Conservation (phyloP, 208 protist genomes). For the Wallacemonas sp. region DNA sequence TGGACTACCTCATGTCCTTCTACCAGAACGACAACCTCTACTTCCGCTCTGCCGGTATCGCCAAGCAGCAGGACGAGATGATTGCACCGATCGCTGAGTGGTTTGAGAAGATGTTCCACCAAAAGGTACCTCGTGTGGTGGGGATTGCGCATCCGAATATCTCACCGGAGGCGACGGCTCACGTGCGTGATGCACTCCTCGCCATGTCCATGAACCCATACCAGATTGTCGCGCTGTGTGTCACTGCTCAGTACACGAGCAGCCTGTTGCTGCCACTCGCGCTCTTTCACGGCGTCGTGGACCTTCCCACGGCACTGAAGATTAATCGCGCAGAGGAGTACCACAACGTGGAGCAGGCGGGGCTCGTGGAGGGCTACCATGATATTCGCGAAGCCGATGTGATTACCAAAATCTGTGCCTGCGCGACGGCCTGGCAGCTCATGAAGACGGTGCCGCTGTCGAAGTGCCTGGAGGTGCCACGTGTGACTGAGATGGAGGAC, state of each 20-base stretch:
- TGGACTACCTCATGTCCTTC: slow-evolving; percentile 92
- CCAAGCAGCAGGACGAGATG: slow-evolving; percentile 67
- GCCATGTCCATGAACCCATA: slow-evolving; percentile 89
- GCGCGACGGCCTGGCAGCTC: slow-evolving; percentile 70
- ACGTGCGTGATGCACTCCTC: slow-evolving; percentile 71
- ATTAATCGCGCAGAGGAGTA: slow-evolving; percentile 88
- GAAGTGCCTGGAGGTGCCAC: slow-evolving; percentile 76
- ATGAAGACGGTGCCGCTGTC: slow-evolving; percentile 75
- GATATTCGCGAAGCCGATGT: slow-evolving; percentile 90
- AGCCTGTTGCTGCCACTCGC: slow-evolving; percentile 89
- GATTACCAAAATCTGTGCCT: slow-evolving; percentile 87
- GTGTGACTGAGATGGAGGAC: slow-evolving; percentile 31
- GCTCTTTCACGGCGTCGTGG: slow-evolving; percentile 70
- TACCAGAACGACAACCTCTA: slow-evolving; percentile 92
- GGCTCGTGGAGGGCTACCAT: slow-evolving; percentile 88
- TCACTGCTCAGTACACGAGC: slow-evolving; percentile 91
- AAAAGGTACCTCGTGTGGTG: slow-evolving; percentile 82
- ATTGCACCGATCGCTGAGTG: slow-evolving; percentile 77
- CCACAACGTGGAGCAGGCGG: slow-evolving; percentile 73
- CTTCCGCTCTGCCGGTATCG: slow-evolving; percentile 79
- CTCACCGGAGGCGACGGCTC: slow-evolving; percentile 37
- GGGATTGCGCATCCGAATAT: slow-evolving; percentile 83
- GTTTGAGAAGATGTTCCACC: slow-evolving; percentile 68
- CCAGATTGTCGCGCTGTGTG: slow-evolving; percentile 86
- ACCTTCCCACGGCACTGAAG: slow-evolving; percentile 66